Conservation (phyloP, 2,329 filamentous ascomycete species). For the Colletotrichum gigasporum region DNA sequence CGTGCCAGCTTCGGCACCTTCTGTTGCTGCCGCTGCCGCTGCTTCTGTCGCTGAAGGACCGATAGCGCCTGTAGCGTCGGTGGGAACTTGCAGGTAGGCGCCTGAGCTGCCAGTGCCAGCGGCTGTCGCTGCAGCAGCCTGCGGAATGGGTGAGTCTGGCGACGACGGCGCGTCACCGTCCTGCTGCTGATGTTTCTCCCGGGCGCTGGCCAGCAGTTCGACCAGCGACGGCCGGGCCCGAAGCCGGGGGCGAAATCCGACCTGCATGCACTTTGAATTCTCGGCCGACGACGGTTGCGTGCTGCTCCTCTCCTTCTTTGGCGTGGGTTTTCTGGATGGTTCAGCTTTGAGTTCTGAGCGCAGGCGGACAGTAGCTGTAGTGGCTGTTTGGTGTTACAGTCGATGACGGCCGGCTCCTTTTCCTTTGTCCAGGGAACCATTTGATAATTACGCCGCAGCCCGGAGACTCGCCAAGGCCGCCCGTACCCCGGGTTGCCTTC, state of each 20-base stretch:
- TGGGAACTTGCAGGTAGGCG: constrained; percentile 38
- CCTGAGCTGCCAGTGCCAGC: constrained; percentile 25
- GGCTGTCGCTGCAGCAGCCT: constrained; percentile 21
- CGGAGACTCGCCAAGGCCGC: neutral
- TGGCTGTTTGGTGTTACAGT: neutral
- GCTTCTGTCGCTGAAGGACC: constrained; percentile 38
- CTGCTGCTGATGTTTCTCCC: constrained; percentile 38
- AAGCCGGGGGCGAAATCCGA: constrained; percentile 59
- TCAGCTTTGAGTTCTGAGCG: neutral
- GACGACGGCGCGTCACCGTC: constrained; percentile 33
- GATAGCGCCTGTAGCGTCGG: constrained; percentile 8
- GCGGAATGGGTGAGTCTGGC: constrained; percentile 32
- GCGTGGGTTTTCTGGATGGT: neutral
- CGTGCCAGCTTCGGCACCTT: constrained; percentile 24
- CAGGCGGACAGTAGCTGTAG: neutral
- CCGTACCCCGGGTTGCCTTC: neutral
- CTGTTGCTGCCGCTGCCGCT: constrained; percentile 38
- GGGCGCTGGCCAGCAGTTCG: constrained; percentile 57
- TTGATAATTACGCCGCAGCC: neutral
- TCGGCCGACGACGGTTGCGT: neutral
- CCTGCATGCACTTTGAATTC: constrained; percentile 52
- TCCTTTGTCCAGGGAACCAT: neutral
- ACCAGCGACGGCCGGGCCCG: constrained; percentile 63
- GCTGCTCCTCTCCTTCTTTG: neutral
- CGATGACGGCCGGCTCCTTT: too few species aligned